phyloP scores from a whole-genome alignment of 148 eudicot species.

The Vaccinium myrtillus region DNA sequence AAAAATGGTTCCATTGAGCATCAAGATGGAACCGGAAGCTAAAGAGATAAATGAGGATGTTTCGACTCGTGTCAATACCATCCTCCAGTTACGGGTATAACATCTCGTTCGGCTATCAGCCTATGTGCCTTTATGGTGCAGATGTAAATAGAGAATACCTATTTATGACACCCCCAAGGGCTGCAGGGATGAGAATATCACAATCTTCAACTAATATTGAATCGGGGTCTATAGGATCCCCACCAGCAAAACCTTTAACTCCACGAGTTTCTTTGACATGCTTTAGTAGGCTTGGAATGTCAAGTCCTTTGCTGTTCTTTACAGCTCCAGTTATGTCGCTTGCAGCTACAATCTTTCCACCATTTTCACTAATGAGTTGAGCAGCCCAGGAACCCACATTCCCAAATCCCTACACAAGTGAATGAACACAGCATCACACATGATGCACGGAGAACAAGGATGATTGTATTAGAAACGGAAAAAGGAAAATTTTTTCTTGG shows the following conservation, averaged over 20 bases:
- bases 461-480: not conserved
- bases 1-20: not conserved
- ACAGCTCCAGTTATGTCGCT: slow-evolving; percentile 92
- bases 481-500: not conserved
- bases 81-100: not conserved
- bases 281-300: slow-evolving; percentile 63
- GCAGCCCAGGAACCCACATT: slow-evolving; percentile 99
- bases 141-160: slow-evolving; percentile 31
- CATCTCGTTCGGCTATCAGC: not conserved
- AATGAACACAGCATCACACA: not conserved
- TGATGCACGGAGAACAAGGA: not conserved
- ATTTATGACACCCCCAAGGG: slow-evolving; percentile 98
- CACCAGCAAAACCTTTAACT: slow-evolving; percentile 72
- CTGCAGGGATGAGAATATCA: slow-evolving; percentile 95
- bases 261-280: slow-evolving; percentile 72
- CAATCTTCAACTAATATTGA: slow-evolving; percentile 90
- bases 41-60: not conserved
- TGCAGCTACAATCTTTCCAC: slow-evolving; percentile 86
- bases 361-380: slow-evolving; percentile 68
- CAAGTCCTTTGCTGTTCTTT: slow-evolving; percentile 74
- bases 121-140: not conserved
- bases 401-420: slow-evolving; percentile 74
- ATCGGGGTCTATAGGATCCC: slow-evolving; percentile 57
- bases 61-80: not conserved
- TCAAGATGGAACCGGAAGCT: not conserved